Percentiles rank a stretch among this genome's conserved stretches.
Conservation (phyloP, 306 rosid species). For the Mucuna pruriens region DNA sequence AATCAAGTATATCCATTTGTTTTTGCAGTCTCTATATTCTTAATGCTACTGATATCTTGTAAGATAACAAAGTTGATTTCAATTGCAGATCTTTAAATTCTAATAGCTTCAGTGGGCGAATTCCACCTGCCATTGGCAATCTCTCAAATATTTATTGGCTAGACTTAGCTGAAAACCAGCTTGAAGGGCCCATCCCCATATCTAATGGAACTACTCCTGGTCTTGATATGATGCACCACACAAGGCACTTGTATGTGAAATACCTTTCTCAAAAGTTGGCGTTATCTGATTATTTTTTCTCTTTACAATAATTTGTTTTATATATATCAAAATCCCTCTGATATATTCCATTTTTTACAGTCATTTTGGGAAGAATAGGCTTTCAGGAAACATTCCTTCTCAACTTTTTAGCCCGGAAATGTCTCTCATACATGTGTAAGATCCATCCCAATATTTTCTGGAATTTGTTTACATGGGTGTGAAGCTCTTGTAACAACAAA, state of each 20-base stretch:
- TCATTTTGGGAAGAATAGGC: conserved; percentile 65
- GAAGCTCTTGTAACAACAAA: background rate
- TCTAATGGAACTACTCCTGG: conserved; percentile 54
- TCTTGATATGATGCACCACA: conserved; percentile 50
- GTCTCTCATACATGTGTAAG: conserved; percentile 73
- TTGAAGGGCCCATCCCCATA: conserved; percentile 53
- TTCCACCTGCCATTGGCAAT: conserved; percentile 59
- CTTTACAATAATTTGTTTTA: background rate
- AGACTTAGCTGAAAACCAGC: conserved; percentile 53
- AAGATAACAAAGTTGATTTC: conserved; percentile 20
- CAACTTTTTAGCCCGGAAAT: conserved; percentile 61
- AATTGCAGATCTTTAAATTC: conserved; percentile 56
- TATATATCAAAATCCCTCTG: conserved; percentile 3
- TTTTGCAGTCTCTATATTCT: conserved; percentile 2
- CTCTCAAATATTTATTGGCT: conserved; percentile 49
- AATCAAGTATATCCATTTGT: background rate
- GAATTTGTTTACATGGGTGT: background rate
- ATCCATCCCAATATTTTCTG: background rate
- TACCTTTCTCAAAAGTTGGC: conserved; percentile 21
- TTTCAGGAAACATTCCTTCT: conserved; percentile 60
- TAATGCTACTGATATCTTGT: conserved; percentile 7
- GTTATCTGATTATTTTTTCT: background rate
- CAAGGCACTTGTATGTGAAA: conserved; percentile 55
- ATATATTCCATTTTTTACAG: conserved; percentile 47
- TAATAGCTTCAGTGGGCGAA: conserved; percentile 44